Evolutionary conservation across 495 filamentous ascomycete species (phyloP), one percentile per base, ranked within the genome.

Genomic region (Bacidia gigantensis): DNA sequence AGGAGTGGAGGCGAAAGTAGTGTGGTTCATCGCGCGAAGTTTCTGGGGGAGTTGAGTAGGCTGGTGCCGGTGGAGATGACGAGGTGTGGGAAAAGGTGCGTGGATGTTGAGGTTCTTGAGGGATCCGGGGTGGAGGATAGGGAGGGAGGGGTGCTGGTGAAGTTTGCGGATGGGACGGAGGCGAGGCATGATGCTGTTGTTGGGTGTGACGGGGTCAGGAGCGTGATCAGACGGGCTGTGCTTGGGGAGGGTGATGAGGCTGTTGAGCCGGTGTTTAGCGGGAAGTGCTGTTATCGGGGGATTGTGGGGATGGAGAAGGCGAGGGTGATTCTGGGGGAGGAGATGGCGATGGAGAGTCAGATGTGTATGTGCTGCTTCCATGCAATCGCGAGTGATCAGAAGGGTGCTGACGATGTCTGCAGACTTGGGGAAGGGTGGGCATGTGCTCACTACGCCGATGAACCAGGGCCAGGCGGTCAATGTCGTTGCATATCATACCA

Each of bases 261-360:
- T 2, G 60, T 58, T 0, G 53, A 64, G n/a, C 67, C 75, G 3
- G 61, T 56, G 18, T 79, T 72, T 54, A 69, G 68, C 3, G 65
- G 72, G 46, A 73, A 75, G 58, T 71, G 69, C 26, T 70, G 66
- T 3, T 79, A 76, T 52, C 72, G 77, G 1, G 71, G 68, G 10
- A 39, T 79, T 38, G 61, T 78, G 11, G 74, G 71, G 1, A 75
- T 77, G 72, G 61, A 67, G 0, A 66, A 72, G 44, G 78, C 75
- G 0, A 59, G 69, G 3, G 65, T 65, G 46, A 61, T 68, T 2
- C 58, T 79, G 11, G 76, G 77, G 2, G 66, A 75, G 25, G 65
- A 75, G 41, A 61, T 68, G 38, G 69, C 75, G 2, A 57, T 52
- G 7, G 74, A 72, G 25, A 59, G 64, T 40, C 61, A 64, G 51